Percentiles rank a stretch among this genome's conserved stretches.
phyloP scores from a whole-genome alignment of 441 rosid genomes.

The Geranium incanum region DNA sequence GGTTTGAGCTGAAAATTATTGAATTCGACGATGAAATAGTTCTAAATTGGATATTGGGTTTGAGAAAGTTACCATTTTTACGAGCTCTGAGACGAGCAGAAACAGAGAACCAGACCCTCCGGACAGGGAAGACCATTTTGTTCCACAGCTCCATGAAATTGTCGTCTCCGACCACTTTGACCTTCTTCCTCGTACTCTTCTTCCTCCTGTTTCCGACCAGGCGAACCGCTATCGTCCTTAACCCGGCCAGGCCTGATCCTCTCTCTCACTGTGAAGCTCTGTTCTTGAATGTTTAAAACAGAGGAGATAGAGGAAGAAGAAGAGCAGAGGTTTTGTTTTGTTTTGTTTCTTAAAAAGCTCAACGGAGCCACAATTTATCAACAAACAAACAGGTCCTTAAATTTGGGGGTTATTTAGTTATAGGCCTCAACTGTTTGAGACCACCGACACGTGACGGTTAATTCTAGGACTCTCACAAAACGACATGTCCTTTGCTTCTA shows the following conservation, averaged over 20 bases:
- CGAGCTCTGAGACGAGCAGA: conserved; percentile 43
- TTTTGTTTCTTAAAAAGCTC: neutral
- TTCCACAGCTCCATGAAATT: conserved; percentile 43
- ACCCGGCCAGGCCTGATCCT: conserved; percentile 34
- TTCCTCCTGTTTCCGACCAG: conserved; percentile 16
- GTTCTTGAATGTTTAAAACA: neutral
- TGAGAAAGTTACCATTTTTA: conserved; percentile 28
- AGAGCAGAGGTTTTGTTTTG: neutral
- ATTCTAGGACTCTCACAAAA: neutral
- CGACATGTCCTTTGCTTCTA: neutral
- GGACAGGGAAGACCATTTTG: conserved; percentile 43
- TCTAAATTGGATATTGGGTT: neutral
- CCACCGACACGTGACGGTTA: conserved; percentile 7
- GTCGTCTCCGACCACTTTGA: conserved; percentile 15
- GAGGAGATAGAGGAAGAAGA: neutral
- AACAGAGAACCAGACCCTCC: conserved; percentile 39
- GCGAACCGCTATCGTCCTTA: conserved; percentile 26
- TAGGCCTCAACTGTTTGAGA: neutral
- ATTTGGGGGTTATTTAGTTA: neutral
- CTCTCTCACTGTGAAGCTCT: no score
- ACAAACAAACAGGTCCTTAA: neutral
- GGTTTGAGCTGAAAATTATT: neutral
- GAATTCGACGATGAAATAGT: neutral
- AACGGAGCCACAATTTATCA: neutral
- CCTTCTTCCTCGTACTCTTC: conserved; percentile 21